Evolutionary conservation across 495 filamentous ascomycete genomes (phyloP), one percentile per base, ranked within the genome.

Genomic region (Hypoxylon lienhwacheense): DNA sequence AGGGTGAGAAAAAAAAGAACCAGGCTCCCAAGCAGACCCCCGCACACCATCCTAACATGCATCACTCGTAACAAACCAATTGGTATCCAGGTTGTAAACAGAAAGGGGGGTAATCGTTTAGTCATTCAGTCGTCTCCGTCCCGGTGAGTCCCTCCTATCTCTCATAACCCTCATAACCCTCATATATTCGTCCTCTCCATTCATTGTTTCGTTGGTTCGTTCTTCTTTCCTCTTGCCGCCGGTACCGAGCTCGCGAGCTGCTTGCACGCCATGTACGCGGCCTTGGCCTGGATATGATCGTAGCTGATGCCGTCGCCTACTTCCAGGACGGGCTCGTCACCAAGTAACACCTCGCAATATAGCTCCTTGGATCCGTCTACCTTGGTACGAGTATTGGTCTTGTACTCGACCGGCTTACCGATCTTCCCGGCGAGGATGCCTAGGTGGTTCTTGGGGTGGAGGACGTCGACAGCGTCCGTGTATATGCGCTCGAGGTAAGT

Each of bases 371-470:
- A 40, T 17, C 63, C 58, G 1, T 36, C 35, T 12, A 5, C 36
- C 7, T 17, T 31, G 0, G 19, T 44, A 1, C 35, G 55, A 1
- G 56, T 55, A 7, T 67, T 69, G 4, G 71, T 64, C 7, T 66
- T 53, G 65, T 85, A 85, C 39, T 66, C 59, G 3, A 88, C 83
- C 7, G 52, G 75, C 46, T 78, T 64, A 4, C 59, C 50, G 26
- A 75, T 78, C 21, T 33, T 51, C 0, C 53, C 61, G 0, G 81
- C 81, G 12, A 86, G 52, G 32, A 74, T 63, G 12, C 86, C 85
- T 8, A 92, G 66, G 39, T 81, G 76, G 57, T 89, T 85, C 61
- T 87, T 86, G 0, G 92, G 92, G 70, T 95, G 88, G 47, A 80
- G 54, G n/a, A 84, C 69, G 41, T 85, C 74, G 5, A 92, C 80